Evolutionary conservation across 352 stramenopile species (phyloP), one percentile per base, ranked within the genome.

Genomic region (Phytophthora colocasiae): DNA sequence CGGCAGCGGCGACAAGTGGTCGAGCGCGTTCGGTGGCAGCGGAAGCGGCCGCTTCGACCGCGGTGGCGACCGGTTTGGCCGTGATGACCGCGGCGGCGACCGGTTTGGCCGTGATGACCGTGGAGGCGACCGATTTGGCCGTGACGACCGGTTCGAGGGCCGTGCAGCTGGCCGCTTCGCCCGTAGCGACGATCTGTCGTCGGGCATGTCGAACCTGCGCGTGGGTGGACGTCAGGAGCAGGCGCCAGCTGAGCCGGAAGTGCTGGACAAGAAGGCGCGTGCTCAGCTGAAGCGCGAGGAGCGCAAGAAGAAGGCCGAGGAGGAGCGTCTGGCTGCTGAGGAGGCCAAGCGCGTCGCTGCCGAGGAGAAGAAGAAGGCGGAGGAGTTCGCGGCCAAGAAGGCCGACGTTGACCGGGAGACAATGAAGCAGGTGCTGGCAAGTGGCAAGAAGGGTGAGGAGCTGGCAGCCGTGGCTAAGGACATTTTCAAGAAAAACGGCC

Each of bases 221-320:
- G 63, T 91, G 58, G 72, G 58, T 47, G 49, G 22, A 11, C 62
- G 62, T 36, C 66, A 76, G 54, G 57, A 69, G 38, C 26, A 69
- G 46, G 46, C 68, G 10, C 56, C 56, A 2, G 62, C 53, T 3
- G 64, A 75, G 47, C 41, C 57, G 4, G 45, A 66, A 14, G 14
- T 77, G 32, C 47, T 47, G 27, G 81, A 89, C 45, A 89, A 91
- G 76, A 90, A 92, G 74, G 50, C 61, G 38, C 64, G 58, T 6
- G 81, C 78, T 3, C 73, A 90, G 71, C 73, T 87, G 68, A 78
- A 88, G 58, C 80, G 81, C 26, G 84, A 92, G 55, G 81, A 92
- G 68, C 83, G 83, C 75, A 91, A 90, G 81, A 88, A 91, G 66
- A 94, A 91, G 73, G 83, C 81, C 1, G 83, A 92, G 65, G 81